A percentile compares a stretch with the other conserved stretches of the same genome.
phyloP scores from a whole-genome alignment of 257 asterid species.

The Cynanchum wilfordii region DNA sequence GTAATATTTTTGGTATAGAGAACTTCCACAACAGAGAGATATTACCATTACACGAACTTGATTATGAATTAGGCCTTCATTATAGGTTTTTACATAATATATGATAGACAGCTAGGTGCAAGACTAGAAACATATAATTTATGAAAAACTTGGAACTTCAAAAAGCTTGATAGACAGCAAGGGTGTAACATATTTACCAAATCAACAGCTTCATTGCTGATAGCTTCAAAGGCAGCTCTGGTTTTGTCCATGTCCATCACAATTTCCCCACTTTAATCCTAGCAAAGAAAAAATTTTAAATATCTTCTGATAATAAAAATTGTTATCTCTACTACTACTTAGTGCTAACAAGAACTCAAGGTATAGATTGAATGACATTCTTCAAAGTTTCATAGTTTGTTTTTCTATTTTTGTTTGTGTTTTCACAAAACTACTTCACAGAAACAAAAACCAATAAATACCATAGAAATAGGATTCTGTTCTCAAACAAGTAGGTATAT shows the following conservation, averaged over 20 bases:
- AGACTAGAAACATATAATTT: not conserved
- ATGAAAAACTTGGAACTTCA: not conserved
- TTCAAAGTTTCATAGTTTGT: not conserved
- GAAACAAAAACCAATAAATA: not conserved
- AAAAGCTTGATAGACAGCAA: not conserved
- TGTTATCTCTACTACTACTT: not conserved
- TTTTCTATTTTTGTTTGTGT: not conserved
- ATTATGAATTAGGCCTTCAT: not conserved
- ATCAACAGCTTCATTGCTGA: slow-evolving; percentile 58
- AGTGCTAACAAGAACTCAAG: not conserved
- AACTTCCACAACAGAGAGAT: not conserved
- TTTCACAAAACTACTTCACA: not conserved
- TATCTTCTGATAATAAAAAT: not conserved
- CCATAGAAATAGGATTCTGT: not conserved
- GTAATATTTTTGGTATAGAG: not conserved
- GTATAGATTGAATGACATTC: not conserved
- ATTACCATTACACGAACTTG: not conserved
- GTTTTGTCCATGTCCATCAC: not conserved
- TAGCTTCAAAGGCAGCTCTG: slow-evolving; percentile 35
- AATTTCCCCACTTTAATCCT: not conserved
- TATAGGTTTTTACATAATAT: not conserved
- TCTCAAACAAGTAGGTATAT: not conserved
- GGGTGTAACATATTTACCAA: slow-evolving; percentile 31
- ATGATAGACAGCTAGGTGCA: not conserved
- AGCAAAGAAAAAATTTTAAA: not conserved